phyloP scores from a whole-genome alignment of 371 early-diverging fungal genomes.

The Nematocida displodere region DNA sequence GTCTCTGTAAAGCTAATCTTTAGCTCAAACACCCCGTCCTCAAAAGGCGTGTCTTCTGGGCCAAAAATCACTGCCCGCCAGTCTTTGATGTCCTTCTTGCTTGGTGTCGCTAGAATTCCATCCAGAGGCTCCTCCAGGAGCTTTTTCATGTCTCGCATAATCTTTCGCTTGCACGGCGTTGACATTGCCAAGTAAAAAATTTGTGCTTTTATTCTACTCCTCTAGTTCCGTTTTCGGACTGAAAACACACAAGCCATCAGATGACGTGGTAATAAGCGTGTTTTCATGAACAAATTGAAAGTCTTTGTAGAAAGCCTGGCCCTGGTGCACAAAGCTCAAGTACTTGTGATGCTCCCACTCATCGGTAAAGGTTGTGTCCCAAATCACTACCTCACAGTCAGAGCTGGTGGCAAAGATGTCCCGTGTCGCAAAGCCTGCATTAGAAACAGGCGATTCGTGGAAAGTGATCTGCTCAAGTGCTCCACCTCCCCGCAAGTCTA shows the following conservation, averaged over 20 bases:
- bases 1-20: constrained; percentile 86
- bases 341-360: constrained; percentile 64
- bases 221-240: not conserved
- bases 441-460: constrained; percentile 61
- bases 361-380: constrained; percentile 62
- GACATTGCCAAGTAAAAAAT: constrained; percentile 68
- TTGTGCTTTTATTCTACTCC: not conserved
- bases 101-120: constrained; percentile 62
- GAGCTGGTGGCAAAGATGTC: constrained; percentile 58
- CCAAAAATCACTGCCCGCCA: constrained; percentile 98
- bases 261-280: constrained; percentile 25
- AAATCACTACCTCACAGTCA: constrained; percentile 62
- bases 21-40: constrained; percentile 95
- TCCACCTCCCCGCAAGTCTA: constrained; percentile 53
- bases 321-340: constrained; percentile 65
- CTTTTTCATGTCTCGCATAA: constrained; percentile 82
- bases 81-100: constrained; percentile 67
- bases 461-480: constrained; percentile 49
- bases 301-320: constrained; percentile 64
- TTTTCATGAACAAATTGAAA: constrained; percentile 41
- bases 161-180: constrained; percentile 68
- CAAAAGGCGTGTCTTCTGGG: constrained; percentile 90
- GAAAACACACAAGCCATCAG: constrained; percentile 38
- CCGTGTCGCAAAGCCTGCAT: constrained; percentile 50
- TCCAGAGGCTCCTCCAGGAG: constrained; percentile 77